Conservation (phyloP, 441 rosid species). For the Biscutella laevigata region DNA sequence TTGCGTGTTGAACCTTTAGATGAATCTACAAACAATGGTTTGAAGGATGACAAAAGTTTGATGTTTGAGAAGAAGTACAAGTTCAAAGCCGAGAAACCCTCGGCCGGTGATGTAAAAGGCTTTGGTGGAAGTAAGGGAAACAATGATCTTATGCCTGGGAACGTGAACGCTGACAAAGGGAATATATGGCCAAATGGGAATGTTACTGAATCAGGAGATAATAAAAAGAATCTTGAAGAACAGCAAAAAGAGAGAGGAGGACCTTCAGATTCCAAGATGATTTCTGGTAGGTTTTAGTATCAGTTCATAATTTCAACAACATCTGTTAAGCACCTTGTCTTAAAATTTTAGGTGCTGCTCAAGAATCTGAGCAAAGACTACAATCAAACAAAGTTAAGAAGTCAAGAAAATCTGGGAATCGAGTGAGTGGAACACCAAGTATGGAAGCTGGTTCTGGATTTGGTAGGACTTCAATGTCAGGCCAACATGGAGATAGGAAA, state of each 20-base stretch:
- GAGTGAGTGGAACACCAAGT: conserved; percentile 6
- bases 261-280: conserved; percentile 10
- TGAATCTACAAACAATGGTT: conserved; percentile 17
- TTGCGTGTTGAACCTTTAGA: conserved; percentile 29
- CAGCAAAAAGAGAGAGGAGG: conserved; percentile 19
- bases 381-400: conserved; percentile 25
- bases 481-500: conserved; percentile 23
- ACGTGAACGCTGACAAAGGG: too few relatives aligned
- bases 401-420: conserved; percentile 17
- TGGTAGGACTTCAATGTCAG: conserved; percentile 19
- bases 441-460: conserved; percentile 26
- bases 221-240: conserved; percentile 23
- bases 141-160: conserved; percentile 13
- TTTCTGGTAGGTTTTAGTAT: conserved; percentile 33
- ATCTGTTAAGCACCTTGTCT: conserved; percentile 1
- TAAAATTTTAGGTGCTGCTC: conserved; percentile 39
- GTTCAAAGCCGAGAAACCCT: conserved; percentile 31
- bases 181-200: not conserved
- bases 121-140: conserved; percentile 25
- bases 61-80: conserved; percentile 49
- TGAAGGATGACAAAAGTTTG: conserved; percentile 27
- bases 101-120: conserved; percentile 35
- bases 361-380: conserved; percentile 22
- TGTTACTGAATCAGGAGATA: not conserved
- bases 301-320: not conserved